Base-by-base conservation (phyloP, 2,329 filamentous ascomycete genomes). In the Fusarium keratoplasticum region DNA sequence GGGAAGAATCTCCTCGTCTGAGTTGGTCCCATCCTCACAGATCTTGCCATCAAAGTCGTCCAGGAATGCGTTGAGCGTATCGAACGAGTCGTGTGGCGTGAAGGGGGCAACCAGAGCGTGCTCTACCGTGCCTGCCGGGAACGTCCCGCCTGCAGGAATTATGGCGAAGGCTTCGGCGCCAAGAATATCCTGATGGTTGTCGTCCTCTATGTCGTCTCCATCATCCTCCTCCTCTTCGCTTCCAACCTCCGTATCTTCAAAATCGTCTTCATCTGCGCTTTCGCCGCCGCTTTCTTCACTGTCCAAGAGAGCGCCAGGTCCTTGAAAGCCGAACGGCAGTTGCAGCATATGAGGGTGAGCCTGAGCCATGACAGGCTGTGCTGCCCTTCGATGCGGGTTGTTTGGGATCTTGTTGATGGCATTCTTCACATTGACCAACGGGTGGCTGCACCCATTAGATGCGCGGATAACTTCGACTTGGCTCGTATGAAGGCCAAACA, bases 401-500 rank as follows among this genome's bases (percentile, higher is more conserved):
- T 81, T 78, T 5, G 79, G 77, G 31, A 82, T 70, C 10, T 71
- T 69, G 8, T 61, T 64, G 38, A 82, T 66, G 22, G 76, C 72
- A 22, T 66, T 73, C 42, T 70, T 72, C 20, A 82, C 61, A 44
- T 82, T 80, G 13, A 80, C 73, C 70, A 80, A 76, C 6, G 71
- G 64, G 25, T 76, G 76, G 29, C 55, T 62, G 22, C 72, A 64
- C 55, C 64, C 67, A 18, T 58, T 61, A 33, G 68, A 47, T 25
- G 63, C 64, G 18, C 71, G 66, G n/a, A 79, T 40, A 40, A 70
- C 42, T 29, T 76, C 73, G n/a, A 78, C 59, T 38, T 71, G 64
- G 31, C 38, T 67, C 14, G 72, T 44, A 7, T 77, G 64, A 10
- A 79, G 54, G n/a, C 83, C 83, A 38, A 84, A 72, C 20, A 84